Evolutionary conservation across 148 eudicot genomes (phyloP).

Genomic region (Vaccinium macrocarpon): DNA sequence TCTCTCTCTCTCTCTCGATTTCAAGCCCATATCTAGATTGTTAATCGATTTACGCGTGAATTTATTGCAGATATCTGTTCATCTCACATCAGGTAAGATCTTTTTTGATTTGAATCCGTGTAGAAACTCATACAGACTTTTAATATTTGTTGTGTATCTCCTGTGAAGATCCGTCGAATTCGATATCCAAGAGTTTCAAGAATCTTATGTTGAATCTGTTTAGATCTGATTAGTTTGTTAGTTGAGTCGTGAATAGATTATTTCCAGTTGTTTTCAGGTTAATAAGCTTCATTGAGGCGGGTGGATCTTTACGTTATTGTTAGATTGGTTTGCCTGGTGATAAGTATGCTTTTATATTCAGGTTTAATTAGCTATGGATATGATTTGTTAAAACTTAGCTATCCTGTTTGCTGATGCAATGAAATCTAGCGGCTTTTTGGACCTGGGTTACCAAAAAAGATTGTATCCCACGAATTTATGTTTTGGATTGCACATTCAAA

Average conservation of each 20-base stretch:
- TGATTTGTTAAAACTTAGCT: not conserved
- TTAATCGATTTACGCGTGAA: not conserved
- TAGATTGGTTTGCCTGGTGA: not conserved
- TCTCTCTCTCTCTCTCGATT: not conserved
- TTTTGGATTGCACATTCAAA: not conserved
- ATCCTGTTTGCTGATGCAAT: not conserved
- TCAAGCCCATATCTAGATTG: not conserved
- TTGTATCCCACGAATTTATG: not conserved
- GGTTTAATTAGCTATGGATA: not conserved
- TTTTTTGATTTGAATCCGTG: not conserved
- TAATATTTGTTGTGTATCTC: not conserved
- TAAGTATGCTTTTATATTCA: not conserved
- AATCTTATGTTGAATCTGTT: not conserved
- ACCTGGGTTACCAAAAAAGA: not conserved
- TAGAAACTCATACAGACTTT: not conserved
- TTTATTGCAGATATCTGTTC: not conserved
- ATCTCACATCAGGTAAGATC: slow-evolving; percentile 2
- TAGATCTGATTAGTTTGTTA: not conserved
- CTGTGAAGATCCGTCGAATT: not conserved
- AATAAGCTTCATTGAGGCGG: not conserved
- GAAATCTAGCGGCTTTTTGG: not conserved
- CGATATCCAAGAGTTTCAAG: not conserved
- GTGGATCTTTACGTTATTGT: not conserved
- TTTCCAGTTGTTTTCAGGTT: not conserved
- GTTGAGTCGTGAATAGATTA: not conserved